Conservation (phyloP, 805 yeast species). For the Jamesozyma spencerorum region DNA sequence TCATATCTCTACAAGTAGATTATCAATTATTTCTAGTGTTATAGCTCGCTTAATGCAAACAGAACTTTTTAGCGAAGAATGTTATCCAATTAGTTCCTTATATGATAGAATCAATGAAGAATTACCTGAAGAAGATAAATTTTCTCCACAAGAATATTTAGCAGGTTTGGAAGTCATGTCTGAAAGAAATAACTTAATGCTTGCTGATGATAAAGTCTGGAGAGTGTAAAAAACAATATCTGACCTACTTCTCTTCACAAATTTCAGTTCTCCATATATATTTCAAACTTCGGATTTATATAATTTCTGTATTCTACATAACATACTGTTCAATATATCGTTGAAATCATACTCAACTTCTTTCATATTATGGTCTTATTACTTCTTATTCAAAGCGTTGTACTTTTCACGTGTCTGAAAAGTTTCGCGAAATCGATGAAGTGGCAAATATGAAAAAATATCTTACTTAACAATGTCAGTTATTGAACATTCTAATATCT, state of each 20-base stretch:
- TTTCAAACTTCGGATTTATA: background rate
- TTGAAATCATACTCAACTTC: too few species aligned
- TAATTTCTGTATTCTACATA: background rate
- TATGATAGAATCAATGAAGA: slow-evolving; percentile 36
- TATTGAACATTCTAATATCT: background rate
- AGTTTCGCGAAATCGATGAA: background rate
- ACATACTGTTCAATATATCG: too few species aligned
- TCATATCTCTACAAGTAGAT: slow-evolving; percentile 42
- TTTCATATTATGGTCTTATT: too few species aligned
- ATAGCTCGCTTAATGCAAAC: slow-evolving; percentile 41
- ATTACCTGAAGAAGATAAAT: slow-evolving; percentile 41
- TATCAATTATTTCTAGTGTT: slow-evolving; percentile 36
- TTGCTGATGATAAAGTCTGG: slow-evolving; percentile 42
- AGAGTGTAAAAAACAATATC: slow-evolving; percentile 27
- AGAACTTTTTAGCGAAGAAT: slow-evolving; percentile 37
- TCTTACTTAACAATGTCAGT: background rate
- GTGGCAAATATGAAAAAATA: too few species aligned
- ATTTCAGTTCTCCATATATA: background rate
- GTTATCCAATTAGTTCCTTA: slow-evolving; percentile 33
- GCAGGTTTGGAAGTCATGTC: slow-evolving; percentile 38
- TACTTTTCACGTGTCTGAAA: too few species aligned
- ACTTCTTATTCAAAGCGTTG: too few species aligned
- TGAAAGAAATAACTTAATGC: slow-evolving; percentile 38
- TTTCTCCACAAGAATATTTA: slow-evolving; percentile 35
- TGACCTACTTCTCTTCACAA: background rate